These are phyloP conservation scores for Trichoderma koningiopsis DNA, from an alignment of 2,329 filamentous ascomycete genomes.

Conservation along the genomic window DNA sequence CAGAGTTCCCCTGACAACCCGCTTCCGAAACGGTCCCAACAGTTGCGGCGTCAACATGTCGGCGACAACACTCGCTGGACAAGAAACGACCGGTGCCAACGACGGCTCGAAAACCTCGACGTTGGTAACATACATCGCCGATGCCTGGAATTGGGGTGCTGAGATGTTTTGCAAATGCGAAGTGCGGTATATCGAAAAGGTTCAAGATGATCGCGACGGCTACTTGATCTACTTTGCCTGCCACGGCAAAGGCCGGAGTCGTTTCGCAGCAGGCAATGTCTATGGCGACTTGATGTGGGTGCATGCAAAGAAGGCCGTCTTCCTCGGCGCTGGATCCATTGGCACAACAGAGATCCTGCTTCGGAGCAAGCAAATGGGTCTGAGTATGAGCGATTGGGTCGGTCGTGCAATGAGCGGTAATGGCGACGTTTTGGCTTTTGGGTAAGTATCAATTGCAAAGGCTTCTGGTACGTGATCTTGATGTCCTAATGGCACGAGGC, in stretches of 20 bases:
- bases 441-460: conserved; percentile 41
- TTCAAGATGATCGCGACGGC: conserved; percentile 47
- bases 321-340: conserved; percentile 65
- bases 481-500: background rate
- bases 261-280: conserved; percentile 53
- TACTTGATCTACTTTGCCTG: conserved; percentile 67
- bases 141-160: conserved; percentile 72
- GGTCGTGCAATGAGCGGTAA: conserved; percentile 67
- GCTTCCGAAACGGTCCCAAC: conserved; percentile 63
- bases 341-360: conserved; percentile 68
- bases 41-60: conserved; percentile 66
- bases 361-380: conserved; percentile 59
- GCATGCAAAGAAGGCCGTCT: conserved; percentile 64
- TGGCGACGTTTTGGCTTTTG: conserved; percentile 66
- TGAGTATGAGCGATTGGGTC: conserved; percentile 58
- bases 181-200: conserved; percentile 62
- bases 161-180: conserved; percentile 72
- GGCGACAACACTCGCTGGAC: conserved; percentile 60
- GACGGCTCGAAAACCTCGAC: conserved; percentile 69
- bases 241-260: conserved; percentile 59
- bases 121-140: conserved; percentile 66
- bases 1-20: conserved; percentile 62
- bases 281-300: conserved; percentile 68
- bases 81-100: conserved; percentile 66
- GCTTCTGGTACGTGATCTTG: background rate